These are phyloP conservation scores for Fallopia convolvulus DNA, from an alignment of 148 eudicot species.

Conservation along the genomic window DNA sequence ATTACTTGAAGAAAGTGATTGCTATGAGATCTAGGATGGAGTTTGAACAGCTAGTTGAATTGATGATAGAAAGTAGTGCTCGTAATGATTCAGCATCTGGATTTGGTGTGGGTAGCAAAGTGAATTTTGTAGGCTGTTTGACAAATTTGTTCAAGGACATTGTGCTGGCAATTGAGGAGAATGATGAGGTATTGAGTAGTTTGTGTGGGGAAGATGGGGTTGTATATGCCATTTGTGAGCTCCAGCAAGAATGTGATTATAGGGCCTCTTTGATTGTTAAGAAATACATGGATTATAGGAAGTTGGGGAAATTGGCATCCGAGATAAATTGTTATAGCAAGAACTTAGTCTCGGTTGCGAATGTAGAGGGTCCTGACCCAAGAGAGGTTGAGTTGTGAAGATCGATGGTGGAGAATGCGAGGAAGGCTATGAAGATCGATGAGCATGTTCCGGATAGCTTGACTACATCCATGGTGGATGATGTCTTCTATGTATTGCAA, in stretches of 20 bases:
- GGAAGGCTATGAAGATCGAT: slow-evolving; percentile 89
- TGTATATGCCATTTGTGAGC: slow-evolving; percentile 84
- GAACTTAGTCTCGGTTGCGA: slow-evolving; percentile 61
- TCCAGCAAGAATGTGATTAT: slow-evolving; percentile 91
- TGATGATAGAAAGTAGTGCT: slow-evolving; percentile 27
- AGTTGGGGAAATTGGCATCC: slow-evolving; percentile 59
- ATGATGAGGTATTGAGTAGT: slow-evolving; percentile 57
- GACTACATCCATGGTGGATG: slow-evolving; percentile 97
- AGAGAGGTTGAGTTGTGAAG: slow-evolving; percentile 83
- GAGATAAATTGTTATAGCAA: slow-evolving; percentile 83
- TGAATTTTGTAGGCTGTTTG: slow-evolving; percentile 70
- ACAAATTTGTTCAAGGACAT: slow-evolving; percentile 84
- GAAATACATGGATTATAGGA: slow-evolving; percentile 81
- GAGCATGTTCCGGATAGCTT: slow-evolving; percentile 79
- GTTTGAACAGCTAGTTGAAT: slow-evolving; percentile 65
- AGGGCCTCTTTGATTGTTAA: slow-evolving; percentile 66
- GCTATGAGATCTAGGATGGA: slow-evolving; percentile 73
- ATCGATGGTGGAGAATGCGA: slow-evolving; percentile 97
- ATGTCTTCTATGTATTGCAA: slow-evolving; percentile 84
- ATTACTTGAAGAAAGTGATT: slow-evolving; percentile 73
- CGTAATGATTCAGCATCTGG: slow-evolving; percentile 19
- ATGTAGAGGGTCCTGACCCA: slow-evolving; percentile 88
- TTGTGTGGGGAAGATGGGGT: slow-evolving; percentile 91
- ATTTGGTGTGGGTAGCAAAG: slow-evolving; percentile 21
- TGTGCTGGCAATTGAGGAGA: slow-evolving; percentile 82